Evolutionary conservation across 352 stramenopile genomes (phyloP).

Genomic region (Globisporangium paroecandrum): DNA sequence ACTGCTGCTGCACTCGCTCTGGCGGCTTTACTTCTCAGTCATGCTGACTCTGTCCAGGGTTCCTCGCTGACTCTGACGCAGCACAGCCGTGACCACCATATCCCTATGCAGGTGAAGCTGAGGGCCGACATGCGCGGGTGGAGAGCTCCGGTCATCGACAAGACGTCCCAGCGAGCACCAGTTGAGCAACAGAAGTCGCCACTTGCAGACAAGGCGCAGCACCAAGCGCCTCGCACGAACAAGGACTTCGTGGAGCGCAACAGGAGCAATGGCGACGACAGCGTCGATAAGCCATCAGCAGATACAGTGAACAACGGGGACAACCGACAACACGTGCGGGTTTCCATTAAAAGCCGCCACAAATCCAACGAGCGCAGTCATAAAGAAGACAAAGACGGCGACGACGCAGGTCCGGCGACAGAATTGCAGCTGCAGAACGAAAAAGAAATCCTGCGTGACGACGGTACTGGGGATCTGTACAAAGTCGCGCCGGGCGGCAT

Average conservation of each 20-base stretch:
- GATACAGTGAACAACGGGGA: not conserved
- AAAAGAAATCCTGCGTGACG: not conserved
- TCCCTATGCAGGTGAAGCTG: not conserved
- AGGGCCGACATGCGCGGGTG: not conserved
- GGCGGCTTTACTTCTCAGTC: not conserved
- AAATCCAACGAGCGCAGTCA: no score
- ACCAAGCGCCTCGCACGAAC: not conserved
- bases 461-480: not conserved
- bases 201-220: not conserved
- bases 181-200: not conserved
- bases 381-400: not conserved
- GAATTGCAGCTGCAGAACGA: not conserved
- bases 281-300: not conserved
- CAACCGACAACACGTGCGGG: not conserved
- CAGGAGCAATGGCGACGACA: not conserved
- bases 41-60: not conserved
- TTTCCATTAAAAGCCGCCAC: not conserved
- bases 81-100: not conserved
- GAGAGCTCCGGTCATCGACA: slow-evolving; percentile 11
- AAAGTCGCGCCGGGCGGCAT: not conserved
- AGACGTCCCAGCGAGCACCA: not conserved
- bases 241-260: not conserved
- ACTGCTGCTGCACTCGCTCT: not conserved
- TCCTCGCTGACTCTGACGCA: not conserved
- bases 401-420: not conserved